Conservation (phyloP, 345 rosid genomes). For the Populus deltoides region DNA sequence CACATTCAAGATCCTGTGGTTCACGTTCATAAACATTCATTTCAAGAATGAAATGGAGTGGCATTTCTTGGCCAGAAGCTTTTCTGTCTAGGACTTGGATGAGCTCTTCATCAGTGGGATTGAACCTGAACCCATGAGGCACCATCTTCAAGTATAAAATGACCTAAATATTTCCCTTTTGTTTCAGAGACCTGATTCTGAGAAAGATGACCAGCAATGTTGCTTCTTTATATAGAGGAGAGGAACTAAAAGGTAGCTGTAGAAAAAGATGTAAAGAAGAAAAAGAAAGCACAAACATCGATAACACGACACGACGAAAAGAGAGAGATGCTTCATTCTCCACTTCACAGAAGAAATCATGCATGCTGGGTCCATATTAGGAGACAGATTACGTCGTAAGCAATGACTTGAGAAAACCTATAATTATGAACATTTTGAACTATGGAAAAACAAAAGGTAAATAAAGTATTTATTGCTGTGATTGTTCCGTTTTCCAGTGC, state of each 20-base stretch:
- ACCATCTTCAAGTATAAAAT: not conserved
- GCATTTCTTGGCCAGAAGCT: conserved; percentile 17
- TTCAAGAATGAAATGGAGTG: conserved; percentile 11
- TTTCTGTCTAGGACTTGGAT: conserved; percentile 16
- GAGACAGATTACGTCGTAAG: no score
- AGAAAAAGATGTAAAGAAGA: not conserved
- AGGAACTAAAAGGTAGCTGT: not conserved
- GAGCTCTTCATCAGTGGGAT: conserved; percentile 31
- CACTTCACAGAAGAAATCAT: no score
- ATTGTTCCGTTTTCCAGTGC: no score
- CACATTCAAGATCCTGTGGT: conserved; percentile 21
- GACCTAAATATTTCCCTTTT: not conserved
- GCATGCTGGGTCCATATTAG: not conserved
- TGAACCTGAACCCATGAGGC: conserved; percentile 29
- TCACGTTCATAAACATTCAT: conserved; percentile 17
- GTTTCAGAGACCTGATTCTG: not conserved
- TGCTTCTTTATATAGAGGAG: not conserved
- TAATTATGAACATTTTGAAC: not conserved
- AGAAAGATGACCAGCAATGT: not conserved
- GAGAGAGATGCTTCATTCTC: no score
- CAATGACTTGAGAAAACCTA: not conserved
- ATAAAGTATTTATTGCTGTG: no score
- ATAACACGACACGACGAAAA: no score
- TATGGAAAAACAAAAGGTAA: no score
- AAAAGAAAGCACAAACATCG: not conserved